Base-by-base conservation (phyloP, 352 stramenopile species). In the Globisporangium rhizosaccharum region DNA sequence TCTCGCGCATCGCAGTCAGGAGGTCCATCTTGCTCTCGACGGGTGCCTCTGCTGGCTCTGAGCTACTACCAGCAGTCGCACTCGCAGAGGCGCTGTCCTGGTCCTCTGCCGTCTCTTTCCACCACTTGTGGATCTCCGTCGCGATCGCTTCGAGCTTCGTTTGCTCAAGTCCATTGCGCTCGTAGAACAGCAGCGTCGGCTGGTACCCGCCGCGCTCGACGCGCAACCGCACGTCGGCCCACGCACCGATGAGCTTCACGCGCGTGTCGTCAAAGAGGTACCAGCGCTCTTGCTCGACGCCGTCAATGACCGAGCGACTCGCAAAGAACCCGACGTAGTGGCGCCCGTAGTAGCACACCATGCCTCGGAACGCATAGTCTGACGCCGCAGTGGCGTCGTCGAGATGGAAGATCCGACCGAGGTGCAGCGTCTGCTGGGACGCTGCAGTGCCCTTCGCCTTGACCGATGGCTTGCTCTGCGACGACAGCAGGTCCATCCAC, bases 281-380 rank as follows among this genome's bases (percentile, higher is more conserved):
- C 85, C 82, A 94, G 2, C 68, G 65, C 55, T 92, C 79, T 2
- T 70, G 41, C 14, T 75, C 71, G 6, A 77, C 65, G 33, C 74
- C 79, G 41, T 88, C 67, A 49, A 81, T 72, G 11, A 82, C 51
- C 48, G 76, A 83, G 17, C 72, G 79, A 68, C 82, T 92, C 33
- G 80, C 73, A 58, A 94, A 94, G 62, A 94, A 94, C 17, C 85
- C 83, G 8, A 94, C 85, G 60, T 94, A 94, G 61, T 94, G 85
- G 6, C 78, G 71, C 36, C 85, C 85, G 50, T 94, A 94, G 68
- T 94, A 94, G 50, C 84, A 94, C 51, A 94, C 84, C 57, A 94
- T 82, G 55, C 84, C 84, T 20, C 84, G 70, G 63, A 94, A 94
- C 41, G 68, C 58, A 57, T 91, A 94, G 49, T 79, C 57, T 3